Percentiles rank a stretch among this genome's conserved stretches.
These are phyloP conservation scores for Benincasa hispida DNA, from an alignment of 306 rosid genomes.

Conservation along the genomic window DNA sequence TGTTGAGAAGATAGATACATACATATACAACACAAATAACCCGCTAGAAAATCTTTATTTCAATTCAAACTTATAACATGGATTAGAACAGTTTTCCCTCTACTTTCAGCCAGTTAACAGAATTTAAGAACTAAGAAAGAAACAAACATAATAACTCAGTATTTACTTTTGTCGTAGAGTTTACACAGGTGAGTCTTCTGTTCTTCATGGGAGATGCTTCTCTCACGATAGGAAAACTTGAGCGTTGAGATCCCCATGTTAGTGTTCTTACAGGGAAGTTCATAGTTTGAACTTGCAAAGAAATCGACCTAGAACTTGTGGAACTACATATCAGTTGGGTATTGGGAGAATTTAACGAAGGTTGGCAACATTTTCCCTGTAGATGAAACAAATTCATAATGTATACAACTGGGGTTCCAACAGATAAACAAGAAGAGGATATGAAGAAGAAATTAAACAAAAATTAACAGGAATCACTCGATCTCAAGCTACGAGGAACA, in stretches of 20 bases:
- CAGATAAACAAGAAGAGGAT: background rate
- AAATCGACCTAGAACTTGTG: background rate
- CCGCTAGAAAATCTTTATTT: background rate
- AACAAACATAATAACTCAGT: background rate
- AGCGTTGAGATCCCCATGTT: background rate
- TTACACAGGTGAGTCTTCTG: background rate
- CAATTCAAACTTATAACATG: background rate
- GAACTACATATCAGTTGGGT: background rate
- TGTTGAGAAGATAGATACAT: background rate
- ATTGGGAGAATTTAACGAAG: background rate
- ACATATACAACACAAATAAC: too few species aligned
- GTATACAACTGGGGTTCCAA: background rate
- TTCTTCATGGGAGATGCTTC: background rate
- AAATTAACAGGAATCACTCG: background rate
- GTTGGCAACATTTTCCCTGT: background rate
- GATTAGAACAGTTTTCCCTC: background rate
- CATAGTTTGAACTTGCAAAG: background rate
- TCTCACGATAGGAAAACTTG: background rate
- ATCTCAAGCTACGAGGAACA: background rate
- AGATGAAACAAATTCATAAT: background rate
- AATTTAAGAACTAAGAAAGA: background rate
- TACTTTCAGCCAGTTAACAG: background rate
- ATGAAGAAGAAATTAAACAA: background rate
- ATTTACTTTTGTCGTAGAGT: background rate
- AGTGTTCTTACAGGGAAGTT: background rate